Conservation (phyloP, 768 basidiomycete species). For the Podaxis carcinomalis region DNA sequence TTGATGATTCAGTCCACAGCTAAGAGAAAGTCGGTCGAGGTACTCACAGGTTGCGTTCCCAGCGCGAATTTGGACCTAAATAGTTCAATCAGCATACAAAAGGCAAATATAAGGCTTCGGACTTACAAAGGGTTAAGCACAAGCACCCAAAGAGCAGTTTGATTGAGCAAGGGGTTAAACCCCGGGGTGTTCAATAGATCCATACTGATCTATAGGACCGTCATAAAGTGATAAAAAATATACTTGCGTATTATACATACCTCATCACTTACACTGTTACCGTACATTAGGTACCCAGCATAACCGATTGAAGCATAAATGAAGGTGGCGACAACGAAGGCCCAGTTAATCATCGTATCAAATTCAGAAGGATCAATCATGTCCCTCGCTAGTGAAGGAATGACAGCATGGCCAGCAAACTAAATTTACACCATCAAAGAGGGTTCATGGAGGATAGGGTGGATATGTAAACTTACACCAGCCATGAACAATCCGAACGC, state of each 20-base stretch:
- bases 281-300: slow-evolving; percentile 92
- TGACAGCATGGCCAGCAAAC: slow-evolving; percentile 91
- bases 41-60: slow-evolving; percentile 69
- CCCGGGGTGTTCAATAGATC: slow-evolving; percentile 72
- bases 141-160: slow-evolving; percentile 79
- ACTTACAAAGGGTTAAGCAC: slow-evolving; percentile 73
- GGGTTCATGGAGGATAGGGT: not conserved
- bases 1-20: not conserved
- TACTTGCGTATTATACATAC: slow-evolving; percentile 32
- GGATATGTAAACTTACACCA: slow-evolving; percentile 48
- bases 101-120: slow-evolving; percentile 10
- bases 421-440: slow-evolving; percentile 21
- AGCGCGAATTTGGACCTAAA: slow-evolving; percentile 84
- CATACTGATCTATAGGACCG: slow-evolving; percentile 63
- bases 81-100: not conserved
- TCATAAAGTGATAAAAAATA: not conserved
- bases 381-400: slow-evolving; percentile 86
- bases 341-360: slow-evolving; percentile 76
- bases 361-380: slow-evolving; percentile 84
- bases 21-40: not conserved
- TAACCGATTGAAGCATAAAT: slow-evolving; percentile 68
- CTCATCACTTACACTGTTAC: slow-evolving; percentile 73
- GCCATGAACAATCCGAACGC: slow-evolving; percentile 91
- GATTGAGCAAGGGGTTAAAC: slow-evolving; percentile 69
- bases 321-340: slow-evolving; percentile 73